Evolutionary conservation across 768 basidiomycete species (phyloP).

Genomic region (Naganishia antarctica): DNA sequence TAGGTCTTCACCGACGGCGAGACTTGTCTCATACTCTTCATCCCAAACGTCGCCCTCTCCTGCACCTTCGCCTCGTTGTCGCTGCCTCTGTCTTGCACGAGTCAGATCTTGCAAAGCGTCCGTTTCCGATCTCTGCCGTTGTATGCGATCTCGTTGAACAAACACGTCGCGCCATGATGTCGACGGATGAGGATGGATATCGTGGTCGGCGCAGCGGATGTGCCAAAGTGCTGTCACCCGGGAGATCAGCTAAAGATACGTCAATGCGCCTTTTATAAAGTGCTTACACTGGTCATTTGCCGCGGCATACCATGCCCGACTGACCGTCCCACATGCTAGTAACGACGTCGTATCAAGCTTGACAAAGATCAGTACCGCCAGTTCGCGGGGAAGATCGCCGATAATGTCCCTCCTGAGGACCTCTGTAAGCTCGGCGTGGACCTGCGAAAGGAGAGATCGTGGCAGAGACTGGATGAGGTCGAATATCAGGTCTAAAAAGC

Average conservation of each 20-base stretch:
- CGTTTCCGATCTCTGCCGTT: slow-evolving; percentile 16
- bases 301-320: slow-evolving; percentile 22
- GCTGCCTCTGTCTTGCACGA: not conserved
- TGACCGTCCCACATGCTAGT: slow-evolving; percentile 20
- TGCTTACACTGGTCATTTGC: slow-evolving; percentile 27
- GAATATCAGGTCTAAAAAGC: slow-evolving; percentile 19
- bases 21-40: slow-evolving; percentile 21
- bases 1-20: slow-evolving; percentile 13
- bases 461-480: slow-evolving; percentile 24
- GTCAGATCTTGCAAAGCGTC: slow-evolving; percentile 7
- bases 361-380: slow-evolving; percentile 25
- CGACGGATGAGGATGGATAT: slow-evolving; percentile 18
- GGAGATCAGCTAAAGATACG: not conserved
- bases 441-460: slow-evolving; percentile 19
- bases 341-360: slow-evolving; percentile 21
- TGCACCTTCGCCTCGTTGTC: slow-evolving; percentile 9
- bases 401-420: slow-evolving; percentile 25
- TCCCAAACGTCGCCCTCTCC: slow-evolving; percentile 26
- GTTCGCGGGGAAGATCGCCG: slow-evolving; percentile 25
- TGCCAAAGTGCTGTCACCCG: slow-evolving; percentile 23
- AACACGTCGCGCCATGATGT: slow-evolving; percentile 30
- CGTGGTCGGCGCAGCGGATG: slow-evolving; percentile 8
- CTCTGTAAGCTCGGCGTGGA: slow-evolving; percentile 22
- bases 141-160: slow-evolving; percentile 21
- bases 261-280: too few relatives aligned